Evolutionary conservation across 2,329 filamentous ascomycete genomes (phyloP), one percentile per base, ranked within the genome.

Genomic region (Clonostachys rhizophaga): DNA sequence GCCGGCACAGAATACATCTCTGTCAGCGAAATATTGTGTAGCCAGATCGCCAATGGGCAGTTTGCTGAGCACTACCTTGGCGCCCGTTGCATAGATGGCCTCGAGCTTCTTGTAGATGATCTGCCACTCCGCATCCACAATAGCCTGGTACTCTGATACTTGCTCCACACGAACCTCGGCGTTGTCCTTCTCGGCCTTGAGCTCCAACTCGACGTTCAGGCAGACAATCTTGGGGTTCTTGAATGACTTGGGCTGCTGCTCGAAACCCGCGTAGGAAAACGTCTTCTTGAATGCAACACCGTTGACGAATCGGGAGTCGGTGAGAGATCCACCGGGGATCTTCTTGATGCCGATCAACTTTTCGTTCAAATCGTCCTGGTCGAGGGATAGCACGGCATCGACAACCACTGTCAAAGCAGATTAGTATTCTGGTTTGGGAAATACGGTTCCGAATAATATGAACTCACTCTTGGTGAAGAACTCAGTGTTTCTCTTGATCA

Each of bases 101-200:
- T 99, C 94, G 66, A 99, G 88, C 79, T 99, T 99, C 78, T 96
- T 92, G 83, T 87, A 97, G 69, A 99, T 99, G 65, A 99, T 99
- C 71, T 96, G 91, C 94, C 94, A 99, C 71, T 99, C 94, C 33
- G 94, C 94, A 63, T 99, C 94, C 64, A 99, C 94, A 58, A 99
- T 96, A 53, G 94, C 94, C 74, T 99, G 94, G 75, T 99, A 99
- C 72, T 99, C 94, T 17, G 92, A 95, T 45, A 99, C 94, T 70
- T 97, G 91, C 72, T 97, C 94, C 49, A 99, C 91, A 50, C 94
- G 86, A 53, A 99, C 91, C 75, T 99, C 94, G 50, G 94, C 94
- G 62, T 99, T 99, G 74, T 99, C 94, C 79, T 96, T 99, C 70
- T 99, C 94, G 52, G 89, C 92, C 83, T 99, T 99, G 58, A 99